Evolutionary conservation across 108 stramenopile species (phyloP).

Genomic region (Aurantiochytrium sp.): DNA sequence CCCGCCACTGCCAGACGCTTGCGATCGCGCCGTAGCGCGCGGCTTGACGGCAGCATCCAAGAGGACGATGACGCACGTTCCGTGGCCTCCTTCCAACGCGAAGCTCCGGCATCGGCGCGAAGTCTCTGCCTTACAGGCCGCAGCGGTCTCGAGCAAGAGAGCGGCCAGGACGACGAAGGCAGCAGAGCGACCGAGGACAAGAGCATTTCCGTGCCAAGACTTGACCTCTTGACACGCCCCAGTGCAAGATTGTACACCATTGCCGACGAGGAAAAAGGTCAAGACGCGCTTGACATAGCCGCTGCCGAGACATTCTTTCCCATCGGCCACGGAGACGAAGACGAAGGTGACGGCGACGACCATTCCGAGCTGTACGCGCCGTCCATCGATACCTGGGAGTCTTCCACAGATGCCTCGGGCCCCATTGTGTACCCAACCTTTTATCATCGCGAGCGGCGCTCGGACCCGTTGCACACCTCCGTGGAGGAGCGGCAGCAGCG

Average conservation of each 20-base stretch:
- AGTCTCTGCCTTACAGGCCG: not conserved
- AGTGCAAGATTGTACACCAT: too few species aligned
- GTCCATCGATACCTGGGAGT: not conserved
- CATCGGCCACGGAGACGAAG: too few species aligned
- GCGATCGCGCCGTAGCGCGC: not conserved
- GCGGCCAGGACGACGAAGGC: too few species aligned
- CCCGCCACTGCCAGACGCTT: not conserved
- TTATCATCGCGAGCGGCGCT: not conserved
- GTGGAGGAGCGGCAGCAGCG: not conserved
- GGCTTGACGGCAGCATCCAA: not conserved
- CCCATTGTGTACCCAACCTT: not conserved
- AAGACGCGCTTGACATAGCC: too few species aligned
- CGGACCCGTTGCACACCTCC: not conserved
- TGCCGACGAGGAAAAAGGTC: too few species aligned
- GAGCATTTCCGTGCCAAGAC: too few species aligned
- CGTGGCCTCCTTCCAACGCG: not conserved
- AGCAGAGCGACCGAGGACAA: too few species aligned
- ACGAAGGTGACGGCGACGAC: too few species aligned
- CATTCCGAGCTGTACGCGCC: not conserved
- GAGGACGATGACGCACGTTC: not conserved
- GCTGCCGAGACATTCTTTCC: too few species aligned
- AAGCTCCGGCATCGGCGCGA: not conserved
- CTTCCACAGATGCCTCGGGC: not conserved
- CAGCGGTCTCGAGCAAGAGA: not conserved
- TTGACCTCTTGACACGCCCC: too few species aligned